A percentile compares a stretch with the other conserved stretches of the same genome.
Evolutionary conservation across 495 filamentous ascomycete species (phyloP).

Genomic region (Zalerion maritima): DNA sequence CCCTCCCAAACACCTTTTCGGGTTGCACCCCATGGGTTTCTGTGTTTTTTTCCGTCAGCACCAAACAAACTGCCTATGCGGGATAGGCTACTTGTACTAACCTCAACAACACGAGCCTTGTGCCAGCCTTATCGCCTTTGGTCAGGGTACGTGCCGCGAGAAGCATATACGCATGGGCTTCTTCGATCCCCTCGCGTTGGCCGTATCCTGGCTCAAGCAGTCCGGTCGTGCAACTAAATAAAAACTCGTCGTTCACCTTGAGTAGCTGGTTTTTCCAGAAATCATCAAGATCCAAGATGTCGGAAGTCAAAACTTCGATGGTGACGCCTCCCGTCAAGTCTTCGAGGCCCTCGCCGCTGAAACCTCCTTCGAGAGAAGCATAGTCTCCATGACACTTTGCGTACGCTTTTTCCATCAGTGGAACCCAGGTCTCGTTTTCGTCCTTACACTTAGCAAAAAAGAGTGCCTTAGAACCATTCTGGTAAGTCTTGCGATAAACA

Average conservation of each 20-base stretch:
- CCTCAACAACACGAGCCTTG: conserved; percentile 32
- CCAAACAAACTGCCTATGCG: too few relatives aligned
- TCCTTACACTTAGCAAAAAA: conserved; percentile 81
- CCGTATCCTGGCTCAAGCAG: conserved; percentile 47
- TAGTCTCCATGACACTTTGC: conserved; percentile 89
- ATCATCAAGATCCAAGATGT: conserved; percentile 75
- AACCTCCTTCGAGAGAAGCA: conserved; percentile 66
- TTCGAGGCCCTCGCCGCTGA: conserved; percentile 80
- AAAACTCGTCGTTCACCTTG: conserved; percentile 75
- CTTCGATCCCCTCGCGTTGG: conserved; percentile 59
- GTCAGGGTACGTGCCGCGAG: conserved; percentile 57
- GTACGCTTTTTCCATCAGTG: conserved; percentile 86
- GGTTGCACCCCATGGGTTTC: conserved; percentile 72
- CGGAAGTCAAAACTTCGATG: conserved; percentile 63
- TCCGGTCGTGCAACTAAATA: conserved; percentile 75
- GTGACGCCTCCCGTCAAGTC: conserved; percentile 91
- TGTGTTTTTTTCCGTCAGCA: too few relatives aligned
- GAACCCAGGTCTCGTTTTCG: conserved; percentile 88
- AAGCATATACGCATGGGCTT: conserved; percentile 80
- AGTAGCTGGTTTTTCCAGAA: conserved; percentile 86
- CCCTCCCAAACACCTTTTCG: conserved; percentile 65
- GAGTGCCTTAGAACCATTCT: conserved; percentile 65
- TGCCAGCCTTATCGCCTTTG: conserved; percentile 31
- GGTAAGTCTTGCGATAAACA: conserved; percentile 66
- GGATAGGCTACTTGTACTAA: too few relatives aligned